Conservation (phyloP, 805 yeast genomes). For the Saccharomycopsis synnaedendra region DNA sequence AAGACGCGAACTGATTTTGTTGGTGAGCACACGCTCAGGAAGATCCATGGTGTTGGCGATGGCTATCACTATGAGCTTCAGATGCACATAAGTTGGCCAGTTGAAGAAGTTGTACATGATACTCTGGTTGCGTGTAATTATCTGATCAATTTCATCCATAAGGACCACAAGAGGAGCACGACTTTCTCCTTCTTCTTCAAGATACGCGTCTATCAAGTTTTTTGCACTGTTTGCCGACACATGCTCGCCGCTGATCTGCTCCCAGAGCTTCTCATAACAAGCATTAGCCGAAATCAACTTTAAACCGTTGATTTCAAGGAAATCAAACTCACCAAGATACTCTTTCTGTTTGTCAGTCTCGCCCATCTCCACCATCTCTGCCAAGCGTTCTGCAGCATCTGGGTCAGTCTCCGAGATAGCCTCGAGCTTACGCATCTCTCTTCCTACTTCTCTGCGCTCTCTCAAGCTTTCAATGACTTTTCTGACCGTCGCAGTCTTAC, state of each 20-base stretch:
- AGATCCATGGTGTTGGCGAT: constrained; percentile 97
- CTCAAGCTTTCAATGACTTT: constrained; percentile 70
- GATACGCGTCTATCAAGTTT: constrained; percentile 58
- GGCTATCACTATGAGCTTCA: constrained; percentile 79
- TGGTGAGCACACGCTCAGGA: constrained; percentile 80
- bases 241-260: constrained; percentile 48
- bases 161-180: constrained; percentile 56
- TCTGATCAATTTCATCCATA: constrained; percentile 88
- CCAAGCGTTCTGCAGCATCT: too few relatives aligned
- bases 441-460: constrained; percentile 17
- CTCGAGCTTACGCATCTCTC: constrained; percentile 19
- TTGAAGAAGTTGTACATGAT: constrained; percentile 94
- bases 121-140: constrained; percentile 69
- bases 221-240: constrained; percentile 57
- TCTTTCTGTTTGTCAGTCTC: constrained; percentile 5
- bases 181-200: constrained; percentile 28
- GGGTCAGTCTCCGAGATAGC: neutral
- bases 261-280: constrained; percentile 79
- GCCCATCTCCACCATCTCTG: neutral
- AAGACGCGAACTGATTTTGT: constrained; percentile 82
- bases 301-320: constrained; percentile 83
- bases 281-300: constrained; percentile 68
- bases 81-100: constrained; percentile 83
- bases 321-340: constrained; percentile 42
- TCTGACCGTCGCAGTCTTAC: constrained; percentile 87